These are phyloP conservation scores for Angophora floribunda DNA, from an alignment of 345 rosid genomes.

Conservation along the genomic window DNA sequence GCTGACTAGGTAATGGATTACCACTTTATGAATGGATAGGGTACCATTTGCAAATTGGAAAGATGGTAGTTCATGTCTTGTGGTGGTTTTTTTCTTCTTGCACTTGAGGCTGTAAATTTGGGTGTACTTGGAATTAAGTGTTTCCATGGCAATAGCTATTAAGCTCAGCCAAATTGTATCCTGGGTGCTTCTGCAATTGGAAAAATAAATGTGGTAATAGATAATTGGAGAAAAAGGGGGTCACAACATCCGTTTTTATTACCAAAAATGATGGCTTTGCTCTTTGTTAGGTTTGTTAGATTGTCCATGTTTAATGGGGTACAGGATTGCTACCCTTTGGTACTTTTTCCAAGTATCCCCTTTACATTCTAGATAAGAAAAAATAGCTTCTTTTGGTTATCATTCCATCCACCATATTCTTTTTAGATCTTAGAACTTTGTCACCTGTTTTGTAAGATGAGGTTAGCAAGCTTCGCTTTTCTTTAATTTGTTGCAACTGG, in stretches of 20 bases:
- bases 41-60: not conserved
- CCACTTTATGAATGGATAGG: not conserved
- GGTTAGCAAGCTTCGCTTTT: not conserved
- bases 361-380: not conserved
- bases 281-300: not conserved
- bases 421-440: not conserved
- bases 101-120: not conserved
- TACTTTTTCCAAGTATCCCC: not conserved
- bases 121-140: not conserved
- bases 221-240: not conserved
- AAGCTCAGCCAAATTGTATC: not conserved
- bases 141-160: not conserved
- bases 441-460: not conserved
- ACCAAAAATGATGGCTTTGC: not conserved
- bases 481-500: not conserved
- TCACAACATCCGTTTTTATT: not conserved
- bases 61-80: not conserved
- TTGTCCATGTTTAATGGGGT: not conserved
- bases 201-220: not conserved
- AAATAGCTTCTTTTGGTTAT: not conserved
- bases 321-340: not conserved
- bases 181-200: not conserved
- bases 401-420: not conserved
- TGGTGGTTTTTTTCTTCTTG: not conserved
- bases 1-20: not conserved